Percentiles rank a stretch among this genome's conserved stretches.
Evolutionary conservation across 2,329 filamentous ascomycete genomes (phyloP).

Genomic region (Diplodia scrobiculata): DNA sequence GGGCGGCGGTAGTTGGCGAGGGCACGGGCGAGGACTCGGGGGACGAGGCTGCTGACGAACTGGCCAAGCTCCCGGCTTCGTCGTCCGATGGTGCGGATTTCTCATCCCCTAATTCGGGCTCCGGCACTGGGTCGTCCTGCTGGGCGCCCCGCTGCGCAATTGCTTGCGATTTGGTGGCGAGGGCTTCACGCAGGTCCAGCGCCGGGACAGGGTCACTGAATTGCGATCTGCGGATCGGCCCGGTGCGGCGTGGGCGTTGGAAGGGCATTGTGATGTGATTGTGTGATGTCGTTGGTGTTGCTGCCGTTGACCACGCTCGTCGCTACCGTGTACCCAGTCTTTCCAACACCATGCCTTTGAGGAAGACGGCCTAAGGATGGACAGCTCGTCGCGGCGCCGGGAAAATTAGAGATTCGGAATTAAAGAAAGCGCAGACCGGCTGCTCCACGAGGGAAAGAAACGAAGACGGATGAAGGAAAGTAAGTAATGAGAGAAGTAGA

Average conservation of each 20-base stretch:
- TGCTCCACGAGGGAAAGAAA: not conserved
- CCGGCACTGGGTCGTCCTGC: not conserved
- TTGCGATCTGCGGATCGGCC: conserved; percentile 29
- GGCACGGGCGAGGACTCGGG: conserved; percentile 2
- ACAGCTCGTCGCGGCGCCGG: not conserved
- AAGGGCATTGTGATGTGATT: not conserved
- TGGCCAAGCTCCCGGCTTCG: conserved; percentile 11
- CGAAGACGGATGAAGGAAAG: conserved; percentile 5
- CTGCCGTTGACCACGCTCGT: conserved; percentile 1
- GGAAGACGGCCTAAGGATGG: not conserved
- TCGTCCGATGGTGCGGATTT: conserved; percentile 8
- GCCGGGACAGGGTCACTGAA: conserved; percentile 7
- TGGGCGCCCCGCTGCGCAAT: conserved; percentile 22
- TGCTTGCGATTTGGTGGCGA: conserved; percentile 5
- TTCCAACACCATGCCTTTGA: conserved; percentile 6
- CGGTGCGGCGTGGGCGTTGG: conserved; percentile 8
- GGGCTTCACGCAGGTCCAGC: conserved; percentile 17
- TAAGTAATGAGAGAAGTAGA: conserved; percentile 9
- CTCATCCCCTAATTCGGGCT: not conserved
- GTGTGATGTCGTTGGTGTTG: conserved; percentile 1
- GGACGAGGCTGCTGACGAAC: conserved; percentile 13
- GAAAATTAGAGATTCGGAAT: not conserved
- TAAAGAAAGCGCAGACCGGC: conserved; percentile 21
- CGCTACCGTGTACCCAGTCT: conserved; percentile 1
- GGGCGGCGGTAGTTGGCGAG: conserved; percentile 7